These are phyloP conservation scores for Xylaria scruposa DNA, from an alignment of 495 filamentous ascomycete genomes.

Conservation along the genomic window DNA sequence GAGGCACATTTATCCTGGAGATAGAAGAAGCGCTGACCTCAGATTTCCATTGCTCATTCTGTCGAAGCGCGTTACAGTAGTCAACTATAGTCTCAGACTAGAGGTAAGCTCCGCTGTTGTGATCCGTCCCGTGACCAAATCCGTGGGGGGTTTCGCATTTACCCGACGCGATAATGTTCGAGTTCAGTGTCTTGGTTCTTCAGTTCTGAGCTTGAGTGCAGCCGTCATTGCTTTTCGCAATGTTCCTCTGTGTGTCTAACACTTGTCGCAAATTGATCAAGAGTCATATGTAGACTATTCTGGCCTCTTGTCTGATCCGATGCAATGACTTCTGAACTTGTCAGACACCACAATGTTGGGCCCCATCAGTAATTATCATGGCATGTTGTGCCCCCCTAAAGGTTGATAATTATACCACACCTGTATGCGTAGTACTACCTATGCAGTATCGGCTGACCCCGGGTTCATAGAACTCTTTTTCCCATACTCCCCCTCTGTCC, in stretches of 20 bases:
- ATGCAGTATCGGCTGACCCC: not conserved
- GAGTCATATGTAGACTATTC: not conserved
- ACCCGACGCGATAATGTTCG: not conserved
- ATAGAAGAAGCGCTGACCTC: slow-evolving; percentile 22
- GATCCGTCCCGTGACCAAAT: slow-evolving; percentile 23
- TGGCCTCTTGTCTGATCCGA: not conserved
- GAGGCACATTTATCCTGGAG: slow-evolving; percentile 5
- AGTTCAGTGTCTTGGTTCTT: not conserved
- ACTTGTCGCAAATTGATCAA: not conserved
- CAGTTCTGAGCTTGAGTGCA: not conserved
- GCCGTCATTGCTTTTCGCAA: not conserved
- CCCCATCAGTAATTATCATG: not conserved
- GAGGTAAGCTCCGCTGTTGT: slow-evolving; percentile 23
- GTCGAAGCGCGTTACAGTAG: slow-evolving; percentile 15
- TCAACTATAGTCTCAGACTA: not conserved
- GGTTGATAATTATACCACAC: not conserved
- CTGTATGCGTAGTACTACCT: not conserved
- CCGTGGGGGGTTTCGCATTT: slow-evolving; percentile 17
- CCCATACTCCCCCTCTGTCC: not conserved
- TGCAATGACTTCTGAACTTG: not conserved
- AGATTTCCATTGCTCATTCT: slow-evolving; percentile 18
- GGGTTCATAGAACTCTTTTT: not conserved
- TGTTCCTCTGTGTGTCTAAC: not conserved
- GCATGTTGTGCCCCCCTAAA: not conserved
- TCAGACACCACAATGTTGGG: slow-evolving; percentile 4